phyloP scores from a whole-genome alignment of 345 rosid species.

The Hevea brasiliensis region DNA sequence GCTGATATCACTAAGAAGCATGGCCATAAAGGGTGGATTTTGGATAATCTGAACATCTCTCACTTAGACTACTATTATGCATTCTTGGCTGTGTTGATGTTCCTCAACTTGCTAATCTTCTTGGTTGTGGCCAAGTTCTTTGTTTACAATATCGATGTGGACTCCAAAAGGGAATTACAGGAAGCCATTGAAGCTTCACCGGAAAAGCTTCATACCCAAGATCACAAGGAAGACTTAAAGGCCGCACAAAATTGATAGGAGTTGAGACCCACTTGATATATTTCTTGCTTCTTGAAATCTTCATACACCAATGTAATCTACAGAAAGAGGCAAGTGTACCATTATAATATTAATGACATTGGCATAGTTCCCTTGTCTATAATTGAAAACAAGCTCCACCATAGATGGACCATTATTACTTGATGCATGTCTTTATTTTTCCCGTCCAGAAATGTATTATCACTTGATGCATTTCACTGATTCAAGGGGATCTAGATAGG shows the following conservation, averaged over 20 bases:
- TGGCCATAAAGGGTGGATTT: constrained; percentile 60
- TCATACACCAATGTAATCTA: neutral
- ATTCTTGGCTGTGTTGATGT: constrained; percentile 50
- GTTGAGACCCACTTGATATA: neutral
- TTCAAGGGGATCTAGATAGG: too few species aligned
- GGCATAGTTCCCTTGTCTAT: too few species aligned
- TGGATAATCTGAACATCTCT: constrained; percentile 66
- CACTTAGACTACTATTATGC: constrained; percentile 64
- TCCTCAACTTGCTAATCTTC: constrained; percentile 55
- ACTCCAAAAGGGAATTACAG: neutral
- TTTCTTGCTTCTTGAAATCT: neutral
- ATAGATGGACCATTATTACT: too few species aligned
- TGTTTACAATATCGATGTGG: constrained; percentile 42
- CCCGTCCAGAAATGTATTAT: too few species aligned
- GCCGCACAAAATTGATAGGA: neutral
- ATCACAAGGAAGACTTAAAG: constrained; percentile 4
- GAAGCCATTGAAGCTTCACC: constrained; percentile 15
- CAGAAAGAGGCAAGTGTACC: neutral
- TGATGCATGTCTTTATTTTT: too few species aligned
- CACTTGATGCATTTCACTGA: too few species aligned
- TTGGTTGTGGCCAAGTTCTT: constrained; percentile 51
- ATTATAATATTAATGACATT: too few species aligned
- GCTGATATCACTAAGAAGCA: constrained; percentile 42
- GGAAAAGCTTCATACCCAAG: neutral
- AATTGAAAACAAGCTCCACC: too few species aligned